These are phyloP conservation scores for Cajanus cajan DNA, from an alignment of 306 rosid genomes.

Conservation along the genomic window DNA sequence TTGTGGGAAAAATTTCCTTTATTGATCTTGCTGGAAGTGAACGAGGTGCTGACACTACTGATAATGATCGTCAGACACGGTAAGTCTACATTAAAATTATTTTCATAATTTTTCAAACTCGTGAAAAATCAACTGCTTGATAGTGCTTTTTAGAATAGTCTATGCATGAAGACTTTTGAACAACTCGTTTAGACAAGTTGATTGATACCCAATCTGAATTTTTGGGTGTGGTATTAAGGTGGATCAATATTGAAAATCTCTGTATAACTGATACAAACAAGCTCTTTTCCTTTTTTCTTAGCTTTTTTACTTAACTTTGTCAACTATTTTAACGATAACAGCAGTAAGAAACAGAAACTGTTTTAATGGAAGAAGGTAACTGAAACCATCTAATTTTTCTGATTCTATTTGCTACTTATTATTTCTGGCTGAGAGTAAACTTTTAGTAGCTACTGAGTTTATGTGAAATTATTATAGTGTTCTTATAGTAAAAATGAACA, in stretches of 20 bases:
- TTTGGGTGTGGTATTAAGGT: not conserved
- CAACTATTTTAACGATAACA: conserved; percentile 2
- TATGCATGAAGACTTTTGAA: not conserved
- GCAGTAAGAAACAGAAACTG: not conserved
- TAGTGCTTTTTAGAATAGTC: not conserved
- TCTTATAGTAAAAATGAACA: no score
- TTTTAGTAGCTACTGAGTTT: not conserved
- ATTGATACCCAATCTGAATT: conserved; percentile 1
- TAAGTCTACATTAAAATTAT: conserved; percentile 26
- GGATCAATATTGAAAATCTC: not conserved
- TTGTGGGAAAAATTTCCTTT: conserved; percentile 95
- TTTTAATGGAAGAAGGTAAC: not conserved
- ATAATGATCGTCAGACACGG: conserved; percentile 99
- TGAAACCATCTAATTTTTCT: conserved; percentile 4
- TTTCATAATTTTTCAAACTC: not conserved
- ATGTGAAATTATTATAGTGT: not conserved
- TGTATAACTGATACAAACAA: not conserved
- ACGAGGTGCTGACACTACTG: conserved; percentile 99
- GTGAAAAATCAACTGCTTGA: conserved; percentile 5
- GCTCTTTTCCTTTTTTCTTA: not conserved
- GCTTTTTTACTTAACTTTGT: not conserved
- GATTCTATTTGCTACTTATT: not conserved
- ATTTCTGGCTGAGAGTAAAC: not conserved
- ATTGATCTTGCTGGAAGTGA: conserved; percentile 99
- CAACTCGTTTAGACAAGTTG: conserved; percentile 8